phyloP scores from a whole-genome alignment of 2,329 filamentous ascomycete species.

The Monosporascus sp. region DNA sequence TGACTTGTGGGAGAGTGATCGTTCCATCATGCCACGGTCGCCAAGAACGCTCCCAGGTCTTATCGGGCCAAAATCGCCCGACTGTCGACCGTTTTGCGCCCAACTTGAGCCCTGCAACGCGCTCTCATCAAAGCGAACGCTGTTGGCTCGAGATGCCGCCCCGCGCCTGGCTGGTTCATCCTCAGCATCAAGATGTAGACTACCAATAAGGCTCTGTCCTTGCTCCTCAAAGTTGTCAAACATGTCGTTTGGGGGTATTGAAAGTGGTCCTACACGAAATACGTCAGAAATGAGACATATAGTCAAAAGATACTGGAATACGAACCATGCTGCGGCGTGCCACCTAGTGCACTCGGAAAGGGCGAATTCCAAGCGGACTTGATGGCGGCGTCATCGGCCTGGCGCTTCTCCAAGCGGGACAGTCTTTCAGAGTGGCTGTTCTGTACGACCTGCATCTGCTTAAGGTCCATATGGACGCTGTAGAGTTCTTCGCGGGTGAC shows the following conservation, averaged over 20 bases:
- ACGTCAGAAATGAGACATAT: constrained; percentile 13
- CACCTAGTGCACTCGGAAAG: constrained; percentile 79
- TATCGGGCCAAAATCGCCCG: constrained; percentile 73
- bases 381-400: constrained; percentile 61
- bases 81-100: constrained; percentile 76
- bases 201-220: constrained; percentile 71
- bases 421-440: constrained; percentile 59
- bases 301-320: constrained; percentile 8
- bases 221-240: constrained; percentile 91
- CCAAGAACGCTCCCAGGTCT: constrained; percentile 77
- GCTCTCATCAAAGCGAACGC: constrained; percentile 95
- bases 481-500: constrained; percentile 61
- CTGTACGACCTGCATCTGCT: constrained; percentile 61
- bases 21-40: constrained; percentile 77
- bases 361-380: constrained; percentile 94
- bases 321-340: constrained; percentile 83
- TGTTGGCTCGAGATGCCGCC: constrained; percentile 88
- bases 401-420: constrained; percentile 58
- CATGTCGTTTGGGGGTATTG: constrained; percentile 74
- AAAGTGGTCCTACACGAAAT: constrained; percentile 60
- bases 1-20: constrained; percentile 89
- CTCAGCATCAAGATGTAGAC: constrained; percentile 79
- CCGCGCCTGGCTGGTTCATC: constrained; percentile 82
- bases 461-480: constrained; percentile 66
- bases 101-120: constrained; percentile 84